These are phyloP conservation scores for Rhizophora mangle DNA, from an alignment of 345 rosid genomes.

Conservation along the genomic window DNA sequence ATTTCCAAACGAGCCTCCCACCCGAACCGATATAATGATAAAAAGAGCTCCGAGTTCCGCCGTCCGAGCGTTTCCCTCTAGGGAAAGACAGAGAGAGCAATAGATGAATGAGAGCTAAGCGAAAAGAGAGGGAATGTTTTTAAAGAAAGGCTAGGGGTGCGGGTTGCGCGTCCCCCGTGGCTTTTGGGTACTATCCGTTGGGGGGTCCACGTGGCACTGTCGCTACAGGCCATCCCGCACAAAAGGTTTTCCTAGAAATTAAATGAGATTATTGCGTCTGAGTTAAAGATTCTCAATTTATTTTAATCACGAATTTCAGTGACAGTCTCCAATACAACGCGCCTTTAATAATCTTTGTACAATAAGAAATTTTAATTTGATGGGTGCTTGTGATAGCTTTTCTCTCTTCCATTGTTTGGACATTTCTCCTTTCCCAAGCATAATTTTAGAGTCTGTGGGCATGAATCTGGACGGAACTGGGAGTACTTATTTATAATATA, in stretches of 20 bases:
- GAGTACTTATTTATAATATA: no score
- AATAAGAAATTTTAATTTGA: no score
- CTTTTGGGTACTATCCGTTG: slow-evolving; percentile 13
- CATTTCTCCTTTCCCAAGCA: no score
- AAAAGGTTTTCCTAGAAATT: neutral
- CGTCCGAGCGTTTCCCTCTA: slow-evolving; percentile 25
- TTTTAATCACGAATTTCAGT: no score
- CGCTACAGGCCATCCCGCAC: slow-evolving; percentile 1
- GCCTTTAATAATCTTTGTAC: no score
- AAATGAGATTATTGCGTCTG: neutral
- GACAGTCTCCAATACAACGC: no score
- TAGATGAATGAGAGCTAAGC: slow-evolving; percentile 28
- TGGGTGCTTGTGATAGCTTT: no score
- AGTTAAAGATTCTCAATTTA: no score
- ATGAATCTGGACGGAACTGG: no score
- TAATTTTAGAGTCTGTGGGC: neutral
- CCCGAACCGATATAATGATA: neutral
- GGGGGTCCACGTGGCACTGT: slow-evolving; percentile 37
- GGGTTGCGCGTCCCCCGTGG: slow-evolving; percentile 41
- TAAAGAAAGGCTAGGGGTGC: slow-evolving; percentile 54
- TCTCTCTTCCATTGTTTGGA: no score
- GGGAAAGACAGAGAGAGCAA: neutral
- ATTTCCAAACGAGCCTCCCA: no score
- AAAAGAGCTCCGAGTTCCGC: neutral
- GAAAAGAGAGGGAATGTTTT: neutral